These are phyloP conservation scores for Kondoa malvinella DNA, from an alignment of 768 basidiomycete genomes.

Conservation along the genomic window DNA sequence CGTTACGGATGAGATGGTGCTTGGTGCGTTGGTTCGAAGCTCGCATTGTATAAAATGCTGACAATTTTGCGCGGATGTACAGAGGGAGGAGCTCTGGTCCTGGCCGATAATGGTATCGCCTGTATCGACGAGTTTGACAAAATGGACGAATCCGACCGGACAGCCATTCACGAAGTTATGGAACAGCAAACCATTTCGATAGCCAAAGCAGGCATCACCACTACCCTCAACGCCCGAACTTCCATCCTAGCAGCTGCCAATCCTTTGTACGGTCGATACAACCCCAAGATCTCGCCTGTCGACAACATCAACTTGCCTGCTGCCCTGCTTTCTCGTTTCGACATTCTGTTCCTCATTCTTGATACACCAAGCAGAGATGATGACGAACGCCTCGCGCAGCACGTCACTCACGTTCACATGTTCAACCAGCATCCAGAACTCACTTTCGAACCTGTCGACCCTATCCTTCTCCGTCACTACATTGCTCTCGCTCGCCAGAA, in stretches of 20 bases:
- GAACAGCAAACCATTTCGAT: constrained; percentile 99
- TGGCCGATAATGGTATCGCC: constrained; percentile 98
- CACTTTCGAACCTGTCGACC: constrained; percentile 67
- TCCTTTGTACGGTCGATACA: constrained; percentile 93
- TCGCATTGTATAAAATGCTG: constrained; percentile 5
- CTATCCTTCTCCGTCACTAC: constrained; percentile 80
- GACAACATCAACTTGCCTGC: constrained; percentile 99
- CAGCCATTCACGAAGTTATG: constrained; percentile 99
- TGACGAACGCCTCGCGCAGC: constrained; percentile 86
- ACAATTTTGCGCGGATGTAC: constrained; percentile 11
- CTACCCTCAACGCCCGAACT: constrained; percentile 89
- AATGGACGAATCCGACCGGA: constrained; percentile 95
- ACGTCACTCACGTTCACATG: constrained; percentile 98
- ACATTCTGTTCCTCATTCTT: constrained; percentile 85
- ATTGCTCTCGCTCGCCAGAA: constrained; percentile 77
- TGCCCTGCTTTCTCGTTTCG: constrained; percentile 87
- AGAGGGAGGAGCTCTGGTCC: constrained; percentile 99
- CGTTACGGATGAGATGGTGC: constrained; percentile 97
- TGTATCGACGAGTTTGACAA: constrained; percentile 99
- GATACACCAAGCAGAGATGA: constrained; percentile 90
- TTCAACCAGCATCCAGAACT: constrained; percentile 72
- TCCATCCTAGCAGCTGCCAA: constrained; percentile 97
- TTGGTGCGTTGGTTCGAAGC: constrained; percentile 41
- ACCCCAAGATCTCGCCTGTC: constrained; percentile 89
- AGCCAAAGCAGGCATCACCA: constrained; percentile 96